phyloP scores from a whole-genome alignment of 768 basidiomycete species.

The Rhizopogon vinicolor region DNA sequence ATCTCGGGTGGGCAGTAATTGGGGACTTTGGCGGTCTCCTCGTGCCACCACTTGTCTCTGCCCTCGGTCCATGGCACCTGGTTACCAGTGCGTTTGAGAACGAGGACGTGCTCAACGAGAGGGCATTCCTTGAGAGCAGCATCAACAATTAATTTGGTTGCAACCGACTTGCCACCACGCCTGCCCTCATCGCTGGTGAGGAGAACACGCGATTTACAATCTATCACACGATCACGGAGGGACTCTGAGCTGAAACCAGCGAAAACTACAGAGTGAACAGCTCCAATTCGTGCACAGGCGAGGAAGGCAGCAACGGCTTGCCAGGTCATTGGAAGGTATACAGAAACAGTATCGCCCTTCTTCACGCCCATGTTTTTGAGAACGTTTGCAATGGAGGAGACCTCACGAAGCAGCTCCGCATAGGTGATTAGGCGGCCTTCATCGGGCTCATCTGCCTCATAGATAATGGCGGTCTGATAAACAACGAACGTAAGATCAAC shows the following conservation, averaged over 20 bases:
- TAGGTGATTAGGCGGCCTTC: slow-evolving; percentile 76
- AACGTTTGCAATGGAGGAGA: slow-evolving; percentile 86
- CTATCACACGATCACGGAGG: slow-evolving; percentile 85
- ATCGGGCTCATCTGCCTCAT: slow-evolving; percentile 94
- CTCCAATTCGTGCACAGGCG: slow-evolving; percentile 95
- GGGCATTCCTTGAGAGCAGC: slow-evolving; percentile 84
- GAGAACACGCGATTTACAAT: slow-evolving; percentile 86
- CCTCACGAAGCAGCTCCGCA: slow-evolving; percentile 84
- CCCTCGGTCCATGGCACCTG: slow-evolving; percentile 77
- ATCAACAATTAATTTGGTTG: slow-evolving; percentile 92
- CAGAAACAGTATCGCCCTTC: slow-evolving; percentile 92
- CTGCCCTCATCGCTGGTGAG: slow-evolving; percentile 95
- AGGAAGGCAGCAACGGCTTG: slow-evolving; percentile 96
- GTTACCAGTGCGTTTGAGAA: slow-evolving; percentile 83
- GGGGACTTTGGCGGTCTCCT: slow-evolving; percentile 80
- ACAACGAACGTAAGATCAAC: not conserved
- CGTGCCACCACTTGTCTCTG: slow-evolving; percentile 96
- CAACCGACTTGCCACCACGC: slow-evolving; percentile 92
- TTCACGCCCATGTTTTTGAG: slow-evolving; percentile 86
- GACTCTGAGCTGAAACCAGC: slow-evolving; percentile 96
- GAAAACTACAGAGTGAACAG: slow-evolving; percentile 95
- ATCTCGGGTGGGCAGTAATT: slow-evolving; percentile 85
- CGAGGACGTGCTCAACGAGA: slow-evolving; percentile 84
- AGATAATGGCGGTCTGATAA: slow-evolving; percentile 86
- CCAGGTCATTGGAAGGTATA: slow-evolving; percentile 94